phyloP scores from a whole-genome alignment of 2,329 filamentous ascomycete genomes.

The Colletotrichum liriopes region DNA sequence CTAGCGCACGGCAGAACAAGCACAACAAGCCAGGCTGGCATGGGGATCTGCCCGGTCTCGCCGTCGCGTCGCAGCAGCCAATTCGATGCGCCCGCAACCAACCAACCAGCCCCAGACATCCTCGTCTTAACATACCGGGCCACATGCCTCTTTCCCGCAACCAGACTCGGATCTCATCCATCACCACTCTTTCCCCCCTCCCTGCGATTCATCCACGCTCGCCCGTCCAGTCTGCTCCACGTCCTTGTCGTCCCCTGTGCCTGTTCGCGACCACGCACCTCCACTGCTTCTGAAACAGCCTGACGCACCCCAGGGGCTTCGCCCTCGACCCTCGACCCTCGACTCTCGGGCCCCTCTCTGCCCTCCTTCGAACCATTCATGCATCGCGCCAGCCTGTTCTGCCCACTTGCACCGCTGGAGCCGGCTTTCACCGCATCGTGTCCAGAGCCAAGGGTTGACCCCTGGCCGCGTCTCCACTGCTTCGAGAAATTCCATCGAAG shows the following conservation, averaged over 20 bases:
- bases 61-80: slow-evolving; percentile 2
- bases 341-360: slow-evolving; percentile 46
- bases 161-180: slow-evolving; percentile 29
- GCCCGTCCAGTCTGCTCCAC: slow-evolving; percentile 5
- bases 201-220: slow-evolving; percentile 19
- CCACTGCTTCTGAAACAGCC: slow-evolving; percentile 54
- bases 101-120: slow-evolving; percentile 18
- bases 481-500: slow-evolving; percentile 44
- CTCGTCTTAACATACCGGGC: slow-evolving; percentile 36
- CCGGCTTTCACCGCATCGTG: slow-evolving; percentile 40
- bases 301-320: slow-evolving; percentile 54
- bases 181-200: neutral
- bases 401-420: slow-evolving; percentile 7
- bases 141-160: slow-evolving; percentile 29
- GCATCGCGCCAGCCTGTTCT: slow-evolving; percentile 31
- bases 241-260: neutral
- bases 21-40: slow-evolving; percentile 5
- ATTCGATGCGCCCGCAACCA: slow-evolving; percentile 34
- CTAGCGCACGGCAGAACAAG: neutral
- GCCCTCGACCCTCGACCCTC: slow-evolving; percentile 43
- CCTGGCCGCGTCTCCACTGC: slow-evolving; percentile 42
- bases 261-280: slow-evolving; percentile 39
- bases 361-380: slow-evolving; percentile 36
- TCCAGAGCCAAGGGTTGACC: slow-evolving; percentile 27
- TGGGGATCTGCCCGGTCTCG: slow-evolving; percentile 7